Conservation (phyloP, 305 asterid genomes). For the Fraxinus ornus region DNA sequence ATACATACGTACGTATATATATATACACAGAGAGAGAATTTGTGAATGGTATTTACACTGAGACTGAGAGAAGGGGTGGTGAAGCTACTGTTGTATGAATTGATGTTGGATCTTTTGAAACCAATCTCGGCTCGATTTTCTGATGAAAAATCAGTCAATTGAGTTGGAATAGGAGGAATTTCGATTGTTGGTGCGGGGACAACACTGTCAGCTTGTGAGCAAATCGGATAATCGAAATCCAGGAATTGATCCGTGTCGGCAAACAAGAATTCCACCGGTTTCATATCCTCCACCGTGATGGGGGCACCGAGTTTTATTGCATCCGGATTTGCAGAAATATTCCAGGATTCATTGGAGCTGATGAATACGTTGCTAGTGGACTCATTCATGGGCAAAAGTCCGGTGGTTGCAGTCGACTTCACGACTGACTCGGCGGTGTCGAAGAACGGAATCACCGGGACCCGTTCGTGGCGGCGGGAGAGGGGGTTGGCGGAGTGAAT, state of each 20-base stretch:
- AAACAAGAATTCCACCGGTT: slow-evolving; percentile 44
- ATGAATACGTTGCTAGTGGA: background rate
- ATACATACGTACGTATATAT: background rate
- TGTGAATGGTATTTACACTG: slow-evolving; percentile 37
- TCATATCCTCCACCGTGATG: slow-evolving; percentile 28
- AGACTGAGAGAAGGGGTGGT: slow-evolving; percentile 48
- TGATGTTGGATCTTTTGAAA: slow-evolving; percentile 43
- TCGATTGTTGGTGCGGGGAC: slow-evolving; percentile 56
- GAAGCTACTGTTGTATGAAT: slow-evolving; percentile 49
- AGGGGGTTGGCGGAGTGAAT: slow-evolving; percentile 55
- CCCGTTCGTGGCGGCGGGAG: slow-evolving; percentile 50
- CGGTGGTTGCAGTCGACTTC: slow-evolving; percentile 33
- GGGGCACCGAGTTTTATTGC: slow-evolving; percentile 26
- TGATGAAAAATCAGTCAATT: slow-evolving; percentile 26
- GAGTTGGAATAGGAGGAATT: slow-evolving; percentile 28
- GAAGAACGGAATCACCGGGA: slow-evolving; percentile 45
- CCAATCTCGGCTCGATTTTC: slow-evolving; percentile 47
- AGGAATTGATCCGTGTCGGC: slow-evolving; percentile 49
- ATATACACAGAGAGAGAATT: background rate
- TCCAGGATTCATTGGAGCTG: slow-evolving; percentile 6
- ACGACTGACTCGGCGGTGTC: slow-evolving; percentile 34
- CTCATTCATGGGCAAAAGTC: background rate
- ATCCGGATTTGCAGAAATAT: slow-evolving; percentile 26
- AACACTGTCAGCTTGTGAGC: slow-evolving; percentile 37
- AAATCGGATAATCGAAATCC: slow-evolving; percentile 48